These are phyloP conservation scores for Candida xyloterini DNA, from an alignment of 805 yeast genomes.

Conservation along the genomic window DNA sequence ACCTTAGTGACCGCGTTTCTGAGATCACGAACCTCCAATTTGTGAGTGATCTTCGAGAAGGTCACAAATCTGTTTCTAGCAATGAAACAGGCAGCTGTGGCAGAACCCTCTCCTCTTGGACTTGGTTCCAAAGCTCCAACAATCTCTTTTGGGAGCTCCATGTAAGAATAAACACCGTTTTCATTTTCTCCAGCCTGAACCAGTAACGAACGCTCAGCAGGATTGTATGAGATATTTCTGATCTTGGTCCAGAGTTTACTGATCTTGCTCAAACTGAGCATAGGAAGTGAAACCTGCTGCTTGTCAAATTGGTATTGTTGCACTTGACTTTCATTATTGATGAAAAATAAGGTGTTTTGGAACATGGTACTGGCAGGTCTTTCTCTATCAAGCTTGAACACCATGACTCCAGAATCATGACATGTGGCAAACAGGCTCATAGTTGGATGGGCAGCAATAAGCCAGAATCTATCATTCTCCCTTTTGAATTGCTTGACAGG, in stretches of 20 bases:
- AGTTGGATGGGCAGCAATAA: slow-evolving; percentile 81
- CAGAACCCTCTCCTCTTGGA: slow-evolving; percentile 75
- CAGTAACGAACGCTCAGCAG: slow-evolving; percentile 82
- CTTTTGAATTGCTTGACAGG: slow-evolving; percentile 93
- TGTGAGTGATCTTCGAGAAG: slow-evolving; percentile 58
- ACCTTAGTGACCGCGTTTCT: slow-evolving; percentile 79
- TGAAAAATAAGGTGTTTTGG: slow-evolving; percentile 72
- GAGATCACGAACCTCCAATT: slow-evolving; percentile 81
- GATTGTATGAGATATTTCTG: slow-evolving; percentile 83
- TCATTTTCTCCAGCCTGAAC: slow-evolving; percentile 76
- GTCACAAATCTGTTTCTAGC: slow-evolving; percentile 94
- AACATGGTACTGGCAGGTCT: slow-evolving; percentile 82
- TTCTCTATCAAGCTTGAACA: slow-evolving; percentile 94
- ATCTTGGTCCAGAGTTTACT: slow-evolving; percentile 86
- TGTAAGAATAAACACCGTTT: slow-evolving; percentile 65
- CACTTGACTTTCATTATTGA: slow-evolving; percentile 82
- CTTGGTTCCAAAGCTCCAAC: slow-evolving; percentile 93
- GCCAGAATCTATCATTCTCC: slow-evolving; percentile 94
- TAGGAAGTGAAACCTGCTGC: slow-evolving; percentile 67
- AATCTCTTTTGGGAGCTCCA: slow-evolving; percentile 77
- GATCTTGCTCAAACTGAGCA: slow-evolving; percentile 77
- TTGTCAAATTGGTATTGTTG: slow-evolving; percentile 71
- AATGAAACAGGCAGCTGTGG: slow-evolving; percentile 83
- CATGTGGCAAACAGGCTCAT: slow-evolving; percentile 94
- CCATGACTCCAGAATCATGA: slow-evolving; percentile 97